Evolutionary conservation across 495 filamentous ascomycete species (phyloP).

Genomic region (Peziza echinospora): DNA sequence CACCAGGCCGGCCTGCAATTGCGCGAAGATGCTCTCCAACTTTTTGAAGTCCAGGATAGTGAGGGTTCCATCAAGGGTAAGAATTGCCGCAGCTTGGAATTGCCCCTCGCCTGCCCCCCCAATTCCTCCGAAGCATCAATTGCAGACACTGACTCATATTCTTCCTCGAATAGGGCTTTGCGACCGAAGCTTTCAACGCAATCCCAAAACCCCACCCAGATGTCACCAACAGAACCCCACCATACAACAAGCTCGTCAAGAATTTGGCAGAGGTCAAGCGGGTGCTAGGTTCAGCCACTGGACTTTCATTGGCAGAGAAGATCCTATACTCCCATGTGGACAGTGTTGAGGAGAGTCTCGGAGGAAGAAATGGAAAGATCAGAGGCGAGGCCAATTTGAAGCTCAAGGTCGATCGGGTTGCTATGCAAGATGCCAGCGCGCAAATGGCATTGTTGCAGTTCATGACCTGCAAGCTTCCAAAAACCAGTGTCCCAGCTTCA

Average conservation of each 20-base stretch:
- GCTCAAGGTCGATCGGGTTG: constrained; percentile 91
- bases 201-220: constrained; percentile 15
- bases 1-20: too few relatives aligned
- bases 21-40: too few relatives aligned
- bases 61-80: not conserved
- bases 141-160: too few relatives aligned
- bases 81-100: too few relatives aligned
- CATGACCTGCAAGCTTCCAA: constrained; percentile 83
- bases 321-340: constrained; percentile 91
- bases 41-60: too few relatives aligned
- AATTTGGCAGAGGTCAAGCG: constrained; percentile 72
- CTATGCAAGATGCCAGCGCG: constrained; percentile 96
- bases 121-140: too few relatives aligned
- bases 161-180: too few relatives aligned
- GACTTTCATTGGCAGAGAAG: constrained; percentile 88
- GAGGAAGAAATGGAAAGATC: constrained; percentile 61
- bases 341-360: constrained; percentile 63
- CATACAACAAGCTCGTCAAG: constrained; percentile 93
- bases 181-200: too few relatives aligned
- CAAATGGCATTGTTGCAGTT: constrained; percentile 98
- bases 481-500: constrained; percentile 86
- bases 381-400: constrained; percentile 83
- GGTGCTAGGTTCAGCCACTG: constrained; percentile 64
- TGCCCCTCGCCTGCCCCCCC: too few relatives aligned
- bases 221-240: constrained; percentile 33